A percentile compares a stretch with the other conserved stretches of the same genome.
phyloP scores from a whole-genome alignment of 225 moss, liverwort and hornwort genomes.

The Ulota crispa region DNA sequence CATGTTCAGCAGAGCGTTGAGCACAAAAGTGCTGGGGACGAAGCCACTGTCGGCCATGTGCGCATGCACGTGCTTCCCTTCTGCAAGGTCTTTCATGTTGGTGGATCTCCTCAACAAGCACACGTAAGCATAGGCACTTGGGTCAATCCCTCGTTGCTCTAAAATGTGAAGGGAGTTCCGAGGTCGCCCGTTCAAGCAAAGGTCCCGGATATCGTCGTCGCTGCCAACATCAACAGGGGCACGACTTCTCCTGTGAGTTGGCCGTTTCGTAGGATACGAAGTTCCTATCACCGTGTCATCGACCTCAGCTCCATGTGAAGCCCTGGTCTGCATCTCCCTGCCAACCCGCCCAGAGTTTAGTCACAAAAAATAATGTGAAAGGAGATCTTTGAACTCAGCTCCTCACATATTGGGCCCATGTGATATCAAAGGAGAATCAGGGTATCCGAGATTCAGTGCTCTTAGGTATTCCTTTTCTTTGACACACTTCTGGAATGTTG shows the following conservation, averaged over 20 bases:
- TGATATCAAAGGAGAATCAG: no score
- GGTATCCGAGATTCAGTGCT: no score
- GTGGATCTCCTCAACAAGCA: conserved; percentile 55
- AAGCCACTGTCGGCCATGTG: conserved; percentile 43
- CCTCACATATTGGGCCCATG: no score
- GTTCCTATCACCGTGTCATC: conserved; percentile 17
- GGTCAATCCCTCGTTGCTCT: conserved; percentile 58
- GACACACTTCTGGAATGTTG: no score
- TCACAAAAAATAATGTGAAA: neutral
- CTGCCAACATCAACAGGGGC: conserved; percentile 31
- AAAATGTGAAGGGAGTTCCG: conserved; percentile 50
- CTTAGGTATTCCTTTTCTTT: no score
- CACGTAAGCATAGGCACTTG: conserved; percentile 47
- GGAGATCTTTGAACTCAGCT: neutral
- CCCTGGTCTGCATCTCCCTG: conserved; percentile 35
- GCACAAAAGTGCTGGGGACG: conserved; percentile 50
- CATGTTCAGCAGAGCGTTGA: conserved; percentile 64
- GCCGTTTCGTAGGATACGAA: conserved; percentile 29
- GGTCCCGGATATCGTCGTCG: conserved; percentile 52
- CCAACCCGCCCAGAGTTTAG: conserved; percentile 14
- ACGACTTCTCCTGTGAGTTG: conserved; percentile 24
- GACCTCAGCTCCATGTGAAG: conserved; percentile 9
- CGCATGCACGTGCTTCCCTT: conserved; percentile 50
- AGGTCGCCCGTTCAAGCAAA: conserved; percentile 54
- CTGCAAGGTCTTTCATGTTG: conserved; percentile 39